Conservation (phyloP, 768 basidiomycete genomes). For the Lactifluus piperatus region DNA sequence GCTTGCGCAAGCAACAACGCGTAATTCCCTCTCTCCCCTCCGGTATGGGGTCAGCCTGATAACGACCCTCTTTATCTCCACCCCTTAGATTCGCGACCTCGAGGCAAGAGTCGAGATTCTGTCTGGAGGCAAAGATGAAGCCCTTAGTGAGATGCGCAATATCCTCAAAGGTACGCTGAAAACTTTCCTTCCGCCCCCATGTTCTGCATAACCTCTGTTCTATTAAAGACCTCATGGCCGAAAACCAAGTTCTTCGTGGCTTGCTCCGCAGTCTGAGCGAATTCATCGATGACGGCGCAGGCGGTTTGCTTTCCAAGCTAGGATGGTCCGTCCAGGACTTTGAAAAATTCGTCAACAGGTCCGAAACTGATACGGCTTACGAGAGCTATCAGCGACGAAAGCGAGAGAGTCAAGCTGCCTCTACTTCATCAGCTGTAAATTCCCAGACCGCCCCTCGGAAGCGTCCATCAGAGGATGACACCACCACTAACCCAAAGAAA, state of each 20-base stretch:
- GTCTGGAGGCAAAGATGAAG: conserved; percentile 87
- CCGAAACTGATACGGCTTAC: conserved; percentile 90
- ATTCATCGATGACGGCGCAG: conserved; percentile 84
- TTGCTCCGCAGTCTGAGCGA: conserved; percentile 65
- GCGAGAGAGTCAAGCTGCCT: conserved; percentile 28
- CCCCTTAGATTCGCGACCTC: conserved; percentile 76
- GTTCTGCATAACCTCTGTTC: background rate
- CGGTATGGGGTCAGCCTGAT: background rate
- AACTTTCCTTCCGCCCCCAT: background rate
- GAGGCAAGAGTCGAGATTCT: conserved; percentile 93
- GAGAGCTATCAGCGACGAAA: conserved; percentile 79
- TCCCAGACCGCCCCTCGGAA: conserved; percentile 35
- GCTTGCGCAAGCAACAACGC: conserved; percentile 84
- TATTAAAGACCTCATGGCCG: conserved; percentile 68
- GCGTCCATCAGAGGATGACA: conserved; percentile 47
- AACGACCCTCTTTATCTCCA: background rate
- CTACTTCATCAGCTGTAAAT: conserved; percentile 18
- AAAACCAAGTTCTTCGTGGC: conserved; percentile 78
- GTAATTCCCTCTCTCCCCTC: conserved; percentile 29
- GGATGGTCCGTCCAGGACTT: conserved; percentile 76
- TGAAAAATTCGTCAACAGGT: conserved; percentile 70
- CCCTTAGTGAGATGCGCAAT: conserved; percentile 71
- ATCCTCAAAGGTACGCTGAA: conserved; percentile 57
- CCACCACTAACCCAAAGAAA: conserved; percentile 40
- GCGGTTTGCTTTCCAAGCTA: conserved; percentile 65